phyloP scores from a whole-genome alignment of 140 eudicot species.

The Anethum foeniculum region DNA sequence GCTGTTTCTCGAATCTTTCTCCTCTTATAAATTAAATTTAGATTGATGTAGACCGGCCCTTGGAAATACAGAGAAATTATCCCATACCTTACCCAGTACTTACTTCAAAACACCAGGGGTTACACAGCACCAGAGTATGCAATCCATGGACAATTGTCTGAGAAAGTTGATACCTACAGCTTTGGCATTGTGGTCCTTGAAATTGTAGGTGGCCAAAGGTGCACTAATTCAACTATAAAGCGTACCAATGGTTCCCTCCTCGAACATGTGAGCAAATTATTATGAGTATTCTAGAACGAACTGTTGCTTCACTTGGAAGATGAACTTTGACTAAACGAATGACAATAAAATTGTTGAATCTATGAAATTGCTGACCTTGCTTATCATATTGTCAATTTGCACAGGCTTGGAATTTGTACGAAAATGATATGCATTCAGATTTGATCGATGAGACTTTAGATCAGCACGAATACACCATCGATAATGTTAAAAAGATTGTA shows the following conservation, averaged over 20 bases:
- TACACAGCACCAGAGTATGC: slow-evolving; percentile 47
- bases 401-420: slow-evolving; percentile 41
- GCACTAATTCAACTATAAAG: slow-evolving; percentile 20
- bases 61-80: too few relatives aligned
- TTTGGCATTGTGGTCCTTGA: slow-evolving; percentile 23
- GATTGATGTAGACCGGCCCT: too few relatives aligned
- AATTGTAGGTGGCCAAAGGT: slow-evolving; percentile 35
- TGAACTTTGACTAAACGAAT: not conserved
- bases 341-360: not conserved
- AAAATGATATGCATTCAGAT: slow-evolving; percentile 12
- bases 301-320: not conserved
- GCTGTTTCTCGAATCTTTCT: too few relatives aligned
- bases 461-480: slow-evolving; percentile 14
- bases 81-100: too few relatives aligned
- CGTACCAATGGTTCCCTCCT: not conserved
- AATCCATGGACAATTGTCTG: slow-evolving; percentile 41
- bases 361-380: not conserved
- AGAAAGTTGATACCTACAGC: slow-evolving; percentile 34
- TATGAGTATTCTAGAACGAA: not conserved
- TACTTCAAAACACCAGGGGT: slow-evolving; percentile 6
- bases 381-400: not conserved
- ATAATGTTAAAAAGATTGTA: slow-evolving; percentile 23
- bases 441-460: slow-evolving; percentile 34
- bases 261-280: not conserved
- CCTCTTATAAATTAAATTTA: too few relatives aligned